phyloP scores from a whole-genome alignment of 768 basidiomycete species.

The Naematelia encephala region DNA sequence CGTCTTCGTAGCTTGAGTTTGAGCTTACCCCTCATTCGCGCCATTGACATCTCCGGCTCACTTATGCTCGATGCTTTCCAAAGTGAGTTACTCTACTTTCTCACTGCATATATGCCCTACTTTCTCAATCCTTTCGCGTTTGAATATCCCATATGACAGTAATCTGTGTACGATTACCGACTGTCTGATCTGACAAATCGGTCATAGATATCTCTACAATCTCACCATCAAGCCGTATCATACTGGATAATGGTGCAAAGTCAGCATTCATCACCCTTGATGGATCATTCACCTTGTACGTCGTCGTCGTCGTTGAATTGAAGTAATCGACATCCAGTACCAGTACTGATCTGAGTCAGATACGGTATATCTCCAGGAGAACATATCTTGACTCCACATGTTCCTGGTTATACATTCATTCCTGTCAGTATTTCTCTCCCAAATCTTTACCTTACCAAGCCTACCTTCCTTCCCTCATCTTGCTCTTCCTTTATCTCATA shows the following conservation, averaged over 20 bases:
- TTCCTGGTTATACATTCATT: slow-evolving; percentile 31
- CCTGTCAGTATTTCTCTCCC: slow-evolving; percentile 21
- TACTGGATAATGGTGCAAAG: slow-evolving; percentile 27
- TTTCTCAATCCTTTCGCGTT: not conserved
- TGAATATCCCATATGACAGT: no score
- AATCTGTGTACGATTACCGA: no score
- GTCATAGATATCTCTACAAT: not conserved
- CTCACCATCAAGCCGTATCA: slow-evolving; percentile 17
- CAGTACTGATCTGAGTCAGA: not conserved
- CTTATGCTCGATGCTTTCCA: not conserved
- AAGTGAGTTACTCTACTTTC: not conserved
- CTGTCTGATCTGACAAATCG: not conserved
- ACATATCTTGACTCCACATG: slow-evolving; percentile 29
- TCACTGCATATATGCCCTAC: not conserved
- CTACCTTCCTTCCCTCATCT: no score
- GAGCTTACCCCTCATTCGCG: not conserved
- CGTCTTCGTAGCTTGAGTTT: no score
- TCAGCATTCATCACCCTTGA: slow-evolving; percentile 33
- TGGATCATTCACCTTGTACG: slow-evolving; percentile 44
- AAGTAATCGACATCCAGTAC: no score
- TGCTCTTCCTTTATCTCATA: no score
- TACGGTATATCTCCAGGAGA: slow-evolving; percentile 27
- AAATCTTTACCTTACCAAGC: no score
- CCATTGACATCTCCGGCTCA: not conserved
- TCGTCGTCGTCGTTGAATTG: no score